Evolutionary conservation across 495 filamentous ascomycete genomes (phyloP), one percentile per base, ranked within the genome.

Genomic region (Bombardia bombarda): DNA sequence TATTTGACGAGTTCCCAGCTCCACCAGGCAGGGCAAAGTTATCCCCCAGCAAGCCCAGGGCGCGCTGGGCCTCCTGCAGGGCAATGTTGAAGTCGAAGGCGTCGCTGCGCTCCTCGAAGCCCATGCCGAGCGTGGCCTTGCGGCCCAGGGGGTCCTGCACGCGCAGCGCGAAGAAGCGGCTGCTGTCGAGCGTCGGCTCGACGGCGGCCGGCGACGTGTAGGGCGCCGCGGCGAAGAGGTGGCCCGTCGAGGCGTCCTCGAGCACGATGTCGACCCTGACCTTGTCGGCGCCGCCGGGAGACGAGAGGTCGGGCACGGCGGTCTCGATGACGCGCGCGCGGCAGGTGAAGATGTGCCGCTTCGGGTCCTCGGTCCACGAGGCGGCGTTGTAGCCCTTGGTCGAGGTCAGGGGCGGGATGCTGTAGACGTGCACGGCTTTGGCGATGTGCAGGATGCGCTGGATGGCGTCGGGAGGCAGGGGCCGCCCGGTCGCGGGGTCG

Each of bases 31-130:
- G 46, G 19, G 34, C 49, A 45, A 43, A 45, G 38, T 39, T 42
- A 17, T 43, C 55, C 10, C 42, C 50, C 49, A 22, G 52, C 49
- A 32, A 73, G 49, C 72, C 74, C 16, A 84, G 58, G 43, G 70
- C 72, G 57, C 75, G 77, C 40, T 79, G 64, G 12, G 78, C 76
- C 55, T 87, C 86, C 59, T 86, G 83, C 52, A 92, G 62, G n/a
- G 76, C 69, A n/a, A 90, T 79, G 18, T 76, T 77, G 46, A 89
- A 88, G 50, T 92, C 87, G 42, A 90, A 86, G 7, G 86, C 86
- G 46, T 87, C 84, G 57, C 75, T 78, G 32, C 87, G 65, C 62
- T 90, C 86, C 67, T 90, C 87, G 54, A 90, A 92, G 10, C 87
- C 86, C 37, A 92, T 73, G n/a, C 87, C 86, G 20, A 90, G 63